Evolutionary conservation across 306 rosid species (phyloP).

Genomic region (Lathyrus aphaca): DNA sequence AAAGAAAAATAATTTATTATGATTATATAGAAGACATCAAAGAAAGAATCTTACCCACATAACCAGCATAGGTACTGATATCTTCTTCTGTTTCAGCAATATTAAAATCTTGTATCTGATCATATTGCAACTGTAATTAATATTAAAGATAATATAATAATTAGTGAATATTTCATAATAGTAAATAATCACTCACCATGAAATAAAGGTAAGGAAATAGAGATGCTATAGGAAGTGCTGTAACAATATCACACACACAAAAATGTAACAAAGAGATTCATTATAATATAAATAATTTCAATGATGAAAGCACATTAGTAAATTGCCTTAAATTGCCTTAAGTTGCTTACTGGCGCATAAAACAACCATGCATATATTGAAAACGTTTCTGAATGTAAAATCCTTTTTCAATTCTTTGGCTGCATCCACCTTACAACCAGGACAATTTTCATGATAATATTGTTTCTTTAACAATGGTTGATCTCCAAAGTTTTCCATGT

Average conservation of each 20-base stretch:
- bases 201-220: constrained; percentile 45
- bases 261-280: background rate
- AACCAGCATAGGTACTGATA: constrained; percentile 76
- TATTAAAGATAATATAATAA: too few species aligned
- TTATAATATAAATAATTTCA: background rate
- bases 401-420: constrained; percentile 51
- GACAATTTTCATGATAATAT: constrained; percentile 60
- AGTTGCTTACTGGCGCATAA: constrained; percentile 53
- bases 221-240: constrained; percentile 47
- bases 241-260: background rate
- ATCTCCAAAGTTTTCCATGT: constrained; percentile 48
- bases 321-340: background rate
- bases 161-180: too few species aligned
- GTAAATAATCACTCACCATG: constrained; percentile 36
- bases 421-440: constrained; percentile 73
- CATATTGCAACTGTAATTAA: background rate
- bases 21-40: background rate
- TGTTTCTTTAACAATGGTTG: constrained; percentile 54
- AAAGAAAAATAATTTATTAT: background rate
- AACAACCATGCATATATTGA: constrained; percentile 54
- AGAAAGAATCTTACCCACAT: constrained; percentile 58
- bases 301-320: background rate
- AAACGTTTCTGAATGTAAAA: constrained; percentile 47
- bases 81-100: constrained; percentile 79
- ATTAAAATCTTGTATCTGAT: constrained; percentile 71